Evolutionary conservation across 805 yeast genomes (phyloP), one percentile per base, ranked within the genome.

Genomic region (Saccharomycopsis fodiens): DNA sequence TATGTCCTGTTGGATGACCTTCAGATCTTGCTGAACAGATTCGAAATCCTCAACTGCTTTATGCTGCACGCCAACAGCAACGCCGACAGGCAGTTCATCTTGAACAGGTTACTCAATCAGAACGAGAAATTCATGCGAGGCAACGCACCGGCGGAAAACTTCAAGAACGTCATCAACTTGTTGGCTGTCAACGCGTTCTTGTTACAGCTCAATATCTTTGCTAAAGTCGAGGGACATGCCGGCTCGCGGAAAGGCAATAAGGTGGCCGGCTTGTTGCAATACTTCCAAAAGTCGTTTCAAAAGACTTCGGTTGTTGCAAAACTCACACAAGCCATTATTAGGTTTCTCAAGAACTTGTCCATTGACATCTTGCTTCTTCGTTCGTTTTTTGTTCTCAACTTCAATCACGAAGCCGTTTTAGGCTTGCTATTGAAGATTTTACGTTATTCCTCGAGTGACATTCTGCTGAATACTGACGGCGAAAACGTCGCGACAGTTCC

Each of bases 1-100:
- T 45, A 25, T 35, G 48, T 36, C 4, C 27, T 35, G 7, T 10
- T 41, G 13, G 48, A 45, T 5, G 48, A 45, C 35, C 35, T 45
- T 15, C 41, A 37, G 15, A 21, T 16, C 4, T 20, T 45, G 16
- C n/a, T 35, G 5, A n/a, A 35, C 16, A 38, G 45, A 13, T 45
- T 45, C 20, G 48, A 45, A 17, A 40, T 45, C 35, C 17, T 45
- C 3, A 45, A 45, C 30, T 40, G 48, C 20, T 45, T 45, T 17
- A 25, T 41, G 29, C 30, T 22, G 13, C 15, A 21, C 21, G 36
- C 44, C n/a, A 16, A n/a, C 20, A 29, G 29, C 15, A 41, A n/a
- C 13, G 12, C 10, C 7, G 23, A 41, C 16, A 41, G 23, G 15
- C 15, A 21, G 13, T 3, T 27, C 4, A 21, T 16, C 23, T 15